Percentiles rank a stretch among this genome's conserved stretches.
phyloP scores from a whole-genome alignment of 352 stramenopile genomes.

The Halophytophthora batemanensis region DNA sequence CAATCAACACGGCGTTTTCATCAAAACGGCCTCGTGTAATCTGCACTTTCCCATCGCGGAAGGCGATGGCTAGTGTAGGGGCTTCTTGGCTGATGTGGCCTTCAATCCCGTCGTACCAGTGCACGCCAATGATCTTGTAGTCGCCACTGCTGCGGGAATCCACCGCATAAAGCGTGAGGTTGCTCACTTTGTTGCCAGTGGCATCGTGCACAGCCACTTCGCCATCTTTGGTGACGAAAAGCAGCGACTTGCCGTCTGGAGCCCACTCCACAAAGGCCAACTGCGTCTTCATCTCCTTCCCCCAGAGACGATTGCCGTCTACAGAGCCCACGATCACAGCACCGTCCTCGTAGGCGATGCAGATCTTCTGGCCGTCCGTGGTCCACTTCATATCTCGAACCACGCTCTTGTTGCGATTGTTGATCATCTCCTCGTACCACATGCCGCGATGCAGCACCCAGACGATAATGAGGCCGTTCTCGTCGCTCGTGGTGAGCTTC shows the following conservation, averaged over 20 bases:
- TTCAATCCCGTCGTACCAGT: slow-evolving; percentile 87
- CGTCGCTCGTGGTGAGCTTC: slow-evolving; percentile 94
- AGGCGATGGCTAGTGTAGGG: slow-evolving; percentile 89
- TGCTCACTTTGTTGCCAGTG: slow-evolving; percentile 85
- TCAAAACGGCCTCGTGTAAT: slow-evolving; percentile 87
- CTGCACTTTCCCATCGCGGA: slow-evolving; percentile 90
- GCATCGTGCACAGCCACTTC: slow-evolving; percentile 86
- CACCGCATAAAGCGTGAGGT: slow-evolving; percentile 76
- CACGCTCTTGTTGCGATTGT: slow-evolving; percentile 94
- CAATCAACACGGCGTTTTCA: slow-evolving; percentile 85
- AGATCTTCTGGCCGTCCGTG: slow-evolving; percentile 93
- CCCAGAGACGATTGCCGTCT: slow-evolving; percentile 93
- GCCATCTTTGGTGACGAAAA: slow-evolving; percentile 87
- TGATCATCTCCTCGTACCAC: slow-evolving; percentile 97
- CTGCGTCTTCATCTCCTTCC: slow-evolving; percentile 91
- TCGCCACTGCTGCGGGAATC: slow-evolving; percentile 39
- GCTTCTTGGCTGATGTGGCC: slow-evolving; percentile 87
- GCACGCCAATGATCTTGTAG: slow-evolving; percentile 79
- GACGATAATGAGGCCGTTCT: slow-evolving; percentile 95
- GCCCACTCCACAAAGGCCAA: slow-evolving; percentile 94
- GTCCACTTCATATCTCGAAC: slow-evolving; percentile 95
- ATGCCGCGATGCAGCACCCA: slow-evolving; percentile 93
- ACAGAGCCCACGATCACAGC: slow-evolving; percentile 94
- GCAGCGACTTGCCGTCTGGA: slow-evolving; percentile 84
- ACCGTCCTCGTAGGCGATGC: slow-evolving; percentile 94